These are phyloP conservation scores for Metarhizium rileyi DNA, from an alignment of 2,329 filamentous ascomycete genomes.

Conservation along the genomic window DNA sequence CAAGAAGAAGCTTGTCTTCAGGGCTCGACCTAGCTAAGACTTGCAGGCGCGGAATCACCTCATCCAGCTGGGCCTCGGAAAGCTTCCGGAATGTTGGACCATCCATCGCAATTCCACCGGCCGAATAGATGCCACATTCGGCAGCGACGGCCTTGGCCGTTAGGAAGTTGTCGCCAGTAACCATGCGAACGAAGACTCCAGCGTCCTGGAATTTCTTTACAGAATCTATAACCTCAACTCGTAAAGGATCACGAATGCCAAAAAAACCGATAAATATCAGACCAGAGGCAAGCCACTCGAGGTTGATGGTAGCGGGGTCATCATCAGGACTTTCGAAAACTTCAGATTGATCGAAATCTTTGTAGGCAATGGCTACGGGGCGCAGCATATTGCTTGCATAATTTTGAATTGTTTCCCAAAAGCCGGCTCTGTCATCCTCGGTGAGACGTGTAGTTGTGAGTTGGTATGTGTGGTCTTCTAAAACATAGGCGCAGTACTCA, in stretches of 20 bases:
- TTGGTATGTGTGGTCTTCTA: constrained; percentile 33
- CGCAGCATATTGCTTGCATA: constrained; percentile 63
- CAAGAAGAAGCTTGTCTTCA: constrained; percentile 58
- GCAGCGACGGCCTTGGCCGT: constrained; percentile 34
- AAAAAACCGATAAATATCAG: constrained; percentile 38
- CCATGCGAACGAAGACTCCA: constrained; percentile 57
- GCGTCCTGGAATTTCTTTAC: constrained; percentile 53
- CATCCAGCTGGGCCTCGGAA: constrained; percentile 36
- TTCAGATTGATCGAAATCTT: constrained; percentile 63
- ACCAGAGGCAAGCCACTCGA: constrained; percentile 36
- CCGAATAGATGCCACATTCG: constrained; percentile 30
- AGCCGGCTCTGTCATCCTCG: constrained; percentile 20
- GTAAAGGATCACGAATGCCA: constrained; percentile 59
- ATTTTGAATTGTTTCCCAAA: constrained; percentile 24
- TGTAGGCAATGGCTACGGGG: constrained; percentile 66
- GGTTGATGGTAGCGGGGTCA: constrained; percentile 23
- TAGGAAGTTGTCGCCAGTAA: constrained; percentile 41
- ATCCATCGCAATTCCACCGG: constrained; percentile 59
- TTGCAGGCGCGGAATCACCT: constrained; percentile 51
- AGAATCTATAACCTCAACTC: constrained; percentile 50
- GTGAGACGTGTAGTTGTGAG: constrained; percentile 19
- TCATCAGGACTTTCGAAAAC: constrained; percentile 40
- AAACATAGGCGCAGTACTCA: constrained; percentile 30
- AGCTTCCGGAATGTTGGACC: constrained; percentile 46
- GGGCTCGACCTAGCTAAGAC: constrained; percentile 61